These are phyloP conservation scores for Incumbomyces lentus DNA, from an alignment of 2,329 filamentous ascomycete species.

Conservation along the genomic window DNA sequence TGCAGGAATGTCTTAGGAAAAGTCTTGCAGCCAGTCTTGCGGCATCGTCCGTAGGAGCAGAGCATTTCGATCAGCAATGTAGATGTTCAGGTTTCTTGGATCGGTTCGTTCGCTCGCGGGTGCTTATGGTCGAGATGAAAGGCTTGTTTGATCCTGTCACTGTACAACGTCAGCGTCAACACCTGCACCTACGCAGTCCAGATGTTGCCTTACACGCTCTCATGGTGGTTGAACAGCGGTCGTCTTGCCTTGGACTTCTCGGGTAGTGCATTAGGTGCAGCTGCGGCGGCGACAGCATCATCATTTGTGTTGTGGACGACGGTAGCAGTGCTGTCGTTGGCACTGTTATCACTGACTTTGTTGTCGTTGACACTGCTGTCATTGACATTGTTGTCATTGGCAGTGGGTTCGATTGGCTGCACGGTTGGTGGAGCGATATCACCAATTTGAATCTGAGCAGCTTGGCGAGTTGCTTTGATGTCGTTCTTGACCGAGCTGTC, in stretches of 20 bases:
- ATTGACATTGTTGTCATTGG: not conserved
- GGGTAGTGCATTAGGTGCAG: constrained; percentile 40
- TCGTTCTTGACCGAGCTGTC: not conserved
- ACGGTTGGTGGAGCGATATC: constrained; percentile 37
- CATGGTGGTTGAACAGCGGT: constrained; percentile 25
- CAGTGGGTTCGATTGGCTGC: not conserved
- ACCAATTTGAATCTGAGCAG: not conserved
- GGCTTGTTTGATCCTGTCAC: constrained; percentile 35
- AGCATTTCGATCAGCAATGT: not conserved
- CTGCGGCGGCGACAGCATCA: constrained; percentile 40
- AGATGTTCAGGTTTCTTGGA: not conserved
- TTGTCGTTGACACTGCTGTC: not conserved
- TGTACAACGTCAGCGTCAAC: constrained; percentile 11
- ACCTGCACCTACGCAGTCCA: not conserved
- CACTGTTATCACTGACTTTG: not conserved
- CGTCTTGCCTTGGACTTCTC: constrained; percentile 31
- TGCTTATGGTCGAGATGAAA: constrained; percentile 29
- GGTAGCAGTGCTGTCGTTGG: not conserved
- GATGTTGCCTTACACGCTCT: constrained; percentile 30
- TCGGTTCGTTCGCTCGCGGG: constrained; percentile 1
- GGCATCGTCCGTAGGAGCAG: constrained; percentile 10
- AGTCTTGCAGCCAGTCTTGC: constrained; percentile 8
- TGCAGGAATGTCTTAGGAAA: not conserved
- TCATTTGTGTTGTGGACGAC: not conserved
- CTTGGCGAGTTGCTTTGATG: not conserved